A percentile compares a stretch with the other conserved stretches of the same genome.
Conservation (phyloP, 768 basidiomycete species). For the Melanogaster broomeanus region DNA sequence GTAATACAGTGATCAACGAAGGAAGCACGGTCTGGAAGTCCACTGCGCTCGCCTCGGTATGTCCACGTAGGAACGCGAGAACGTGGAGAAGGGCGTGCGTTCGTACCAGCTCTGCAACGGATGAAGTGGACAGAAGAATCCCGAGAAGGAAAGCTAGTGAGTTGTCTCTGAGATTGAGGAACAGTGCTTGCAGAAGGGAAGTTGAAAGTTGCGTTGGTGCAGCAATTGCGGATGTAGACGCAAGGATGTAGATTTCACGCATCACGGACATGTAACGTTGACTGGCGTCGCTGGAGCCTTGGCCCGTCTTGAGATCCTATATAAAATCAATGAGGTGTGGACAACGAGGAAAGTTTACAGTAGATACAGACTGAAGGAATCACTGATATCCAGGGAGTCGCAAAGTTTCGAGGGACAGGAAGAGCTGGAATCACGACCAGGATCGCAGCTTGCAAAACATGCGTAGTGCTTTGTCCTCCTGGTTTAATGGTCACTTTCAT, state of each 20-base stretch:
- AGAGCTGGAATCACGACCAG: slow-evolving; percentile 53
- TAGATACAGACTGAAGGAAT: slow-evolving; percentile 33
- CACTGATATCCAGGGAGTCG: slow-evolving; percentile 50
- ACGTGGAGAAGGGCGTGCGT: slow-evolving; percentile 72
- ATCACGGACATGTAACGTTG: slow-evolving; percentile 59
- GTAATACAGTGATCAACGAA: slow-evolving; percentile 60
- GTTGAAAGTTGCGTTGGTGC: slow-evolving; percentile 47
- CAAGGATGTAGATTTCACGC: slow-evolving; percentile 64
- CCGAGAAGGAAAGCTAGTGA: slow-evolving; percentile 81
- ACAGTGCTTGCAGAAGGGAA: slow-evolving; percentile 61
- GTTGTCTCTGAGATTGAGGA: slow-evolving; percentile 67
- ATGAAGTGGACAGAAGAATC: slow-evolving; percentile 50
- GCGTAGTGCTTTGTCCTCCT: slow-evolving; percentile 53
- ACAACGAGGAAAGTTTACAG: neutral
- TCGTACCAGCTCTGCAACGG: slow-evolving; percentile 36
- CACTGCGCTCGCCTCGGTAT: slow-evolving; percentile 51
- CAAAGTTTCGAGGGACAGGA: slow-evolving; percentile 39
- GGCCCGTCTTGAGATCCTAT: slow-evolving; percentile 17
- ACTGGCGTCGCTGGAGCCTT: slow-evolving; percentile 19
- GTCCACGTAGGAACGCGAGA: slow-evolving; percentile 78
- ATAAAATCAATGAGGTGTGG: neutral
- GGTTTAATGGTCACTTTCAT: slow-evolving; percentile 60
- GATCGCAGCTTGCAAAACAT: slow-evolving; percentile 60
- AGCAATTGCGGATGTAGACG: slow-evolving; percentile 54
- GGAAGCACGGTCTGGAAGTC: slow-evolving; percentile 86